Conservation (phyloP, 2,329 filamentous ascomycete species). For the Colletotrichum tofieldiae region DNA sequence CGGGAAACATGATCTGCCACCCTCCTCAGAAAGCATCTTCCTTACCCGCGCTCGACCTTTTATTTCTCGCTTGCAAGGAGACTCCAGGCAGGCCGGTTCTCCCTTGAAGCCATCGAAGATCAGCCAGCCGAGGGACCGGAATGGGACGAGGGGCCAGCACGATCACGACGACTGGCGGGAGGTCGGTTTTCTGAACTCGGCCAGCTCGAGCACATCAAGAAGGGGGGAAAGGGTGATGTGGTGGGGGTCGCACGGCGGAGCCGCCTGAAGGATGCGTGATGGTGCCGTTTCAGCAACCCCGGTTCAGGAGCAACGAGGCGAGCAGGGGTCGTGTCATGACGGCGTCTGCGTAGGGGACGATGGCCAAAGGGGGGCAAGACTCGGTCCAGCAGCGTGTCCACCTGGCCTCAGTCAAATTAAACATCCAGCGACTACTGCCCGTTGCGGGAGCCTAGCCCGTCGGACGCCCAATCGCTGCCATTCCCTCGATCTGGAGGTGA, state of each 20-base stretch:
- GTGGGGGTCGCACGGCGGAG: slow-evolving; percentile 29
- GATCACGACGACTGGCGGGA: not conserved
- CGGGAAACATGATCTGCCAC: slow-evolving; percentile 20
- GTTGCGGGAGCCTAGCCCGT: slow-evolving; percentile 31
- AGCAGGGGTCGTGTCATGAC: slow-evolving; percentile 30
- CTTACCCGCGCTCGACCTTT: slow-evolving; percentile 10
- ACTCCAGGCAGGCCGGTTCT: slow-evolving; percentile 1
- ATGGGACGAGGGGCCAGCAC: slow-evolving; percentile 23
- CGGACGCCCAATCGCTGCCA: slow-evolving; percentile 29
- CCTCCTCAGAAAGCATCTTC: slow-evolving; percentile 8
- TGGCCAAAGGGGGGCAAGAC: slow-evolving; percentile 20
- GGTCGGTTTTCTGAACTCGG: not conserved
- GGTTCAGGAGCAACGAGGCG: slow-evolving; percentile 21
- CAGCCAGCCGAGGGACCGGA: slow-evolving; percentile 32
- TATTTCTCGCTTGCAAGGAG: slow-evolving; percentile 18
- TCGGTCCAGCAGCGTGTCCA: slow-evolving; percentile 15
- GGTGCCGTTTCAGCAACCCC: slow-evolving; percentile 39
- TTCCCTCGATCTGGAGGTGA: slow-evolving; percentile 23
- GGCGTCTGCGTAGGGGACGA: not conserved
- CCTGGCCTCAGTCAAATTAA: slow-evolving; percentile 40
- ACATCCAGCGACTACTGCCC: slow-evolving; percentile 33
- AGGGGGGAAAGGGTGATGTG: not conserved
- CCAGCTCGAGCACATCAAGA: not conserved
- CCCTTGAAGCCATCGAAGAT: slow-evolving; percentile 9
- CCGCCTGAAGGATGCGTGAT: slow-evolving; percentile 41